Conservation (phyloP, 2,329 filamentous ascomycete species). For the Scleromitrula shiraiana region DNA sequence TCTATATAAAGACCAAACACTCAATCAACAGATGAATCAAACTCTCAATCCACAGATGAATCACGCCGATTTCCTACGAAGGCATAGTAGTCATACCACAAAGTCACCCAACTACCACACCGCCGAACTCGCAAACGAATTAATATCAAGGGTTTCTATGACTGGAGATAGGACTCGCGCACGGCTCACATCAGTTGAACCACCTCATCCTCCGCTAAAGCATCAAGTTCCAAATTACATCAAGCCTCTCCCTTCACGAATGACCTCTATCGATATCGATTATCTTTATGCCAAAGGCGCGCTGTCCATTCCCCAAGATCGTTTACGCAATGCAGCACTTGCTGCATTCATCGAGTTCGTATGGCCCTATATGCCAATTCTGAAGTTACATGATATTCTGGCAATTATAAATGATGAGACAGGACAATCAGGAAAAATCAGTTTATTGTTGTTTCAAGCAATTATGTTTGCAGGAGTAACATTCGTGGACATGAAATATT, state of each 20-base stretch:
- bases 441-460: conserved; percentile 83
- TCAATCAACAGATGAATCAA: conserved; percentile 19
- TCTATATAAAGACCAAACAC: conserved; percentile 23
- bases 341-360: conserved; percentile 82
- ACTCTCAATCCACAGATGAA: conserved; percentile 18
- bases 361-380: conserved; percentile 85
- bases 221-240: conserved; percentile 56
- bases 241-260: conserved; percentile 67
- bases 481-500: conserved; percentile 72
- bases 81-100: conserved; percentile 13
- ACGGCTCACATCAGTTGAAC: conserved; percentile 12
- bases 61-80: conserved; percentile 14
- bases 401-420: conserved; percentile 54
- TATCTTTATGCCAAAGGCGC: conserved; percentile 82
- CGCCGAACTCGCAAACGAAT: conserved; percentile 14
- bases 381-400: conserved; percentile 59
- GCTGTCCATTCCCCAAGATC: conserved; percentile 61
- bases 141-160: conserved; percentile 23
- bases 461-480: conserved; percentile 91
- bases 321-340: conserved; percentile 72
- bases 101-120: conserved; percentile 13
- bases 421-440: conserved; percentile 63
- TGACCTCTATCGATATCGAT: conserved; percentile 72
- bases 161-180: conserved; percentile 24
- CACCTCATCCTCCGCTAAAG: conserved; percentile 17